Conservation (phyloP, 192 early-diverging fungal genomes). For the Gryganskiella cystojenkinii region DNA sequence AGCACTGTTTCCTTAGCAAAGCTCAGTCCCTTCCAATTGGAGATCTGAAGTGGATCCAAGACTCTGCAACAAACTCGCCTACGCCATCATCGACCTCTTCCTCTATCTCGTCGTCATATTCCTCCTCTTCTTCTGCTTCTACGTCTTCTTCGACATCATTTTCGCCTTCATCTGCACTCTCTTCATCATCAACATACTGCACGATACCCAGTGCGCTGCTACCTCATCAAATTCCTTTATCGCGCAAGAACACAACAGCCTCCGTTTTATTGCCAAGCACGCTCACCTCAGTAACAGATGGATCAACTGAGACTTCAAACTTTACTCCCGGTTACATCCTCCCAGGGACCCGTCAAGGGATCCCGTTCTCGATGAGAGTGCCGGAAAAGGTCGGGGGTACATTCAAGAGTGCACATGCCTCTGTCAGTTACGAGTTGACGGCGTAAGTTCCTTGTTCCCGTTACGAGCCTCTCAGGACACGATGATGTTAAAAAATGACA, state of each 20-base stretch:
- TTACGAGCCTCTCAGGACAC: not conserved
- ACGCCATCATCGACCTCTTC: not conserved
- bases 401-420: constrained; percentile 39
- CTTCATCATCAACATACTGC: not conserved
- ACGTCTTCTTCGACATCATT: not conserved
- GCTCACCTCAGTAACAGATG: not conserved
- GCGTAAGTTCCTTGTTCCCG: constrained; percentile 19
- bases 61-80: constrained; percentile 1
- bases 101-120: not conserved
- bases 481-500: not conserved
- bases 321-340: constrained; percentile 19
- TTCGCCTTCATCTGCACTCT: not conserved
- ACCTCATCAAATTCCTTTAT: too few relatives aligned
- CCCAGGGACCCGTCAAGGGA: constrained; percentile 32
- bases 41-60: constrained; percentile 29
- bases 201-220: too few relatives aligned
- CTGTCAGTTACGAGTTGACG: constrained; percentile 37
- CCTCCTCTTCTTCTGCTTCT: not conserved
- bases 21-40: constrained; percentile 18
- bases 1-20: constrained; percentile 42
- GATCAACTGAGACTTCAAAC: not conserved
- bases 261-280: not conserved
- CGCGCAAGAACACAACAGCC: not conserved
- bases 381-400: constrained; percentile 40
- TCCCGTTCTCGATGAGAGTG: constrained; percentile 39